A percentile compares a stretch with the other conserved stretches of the same genome.
Evolutionary conservation across 1,284 basidiomycete genomes (phyloP).

Genomic region (Cutaneotrichosporon spelunceum): DNA sequence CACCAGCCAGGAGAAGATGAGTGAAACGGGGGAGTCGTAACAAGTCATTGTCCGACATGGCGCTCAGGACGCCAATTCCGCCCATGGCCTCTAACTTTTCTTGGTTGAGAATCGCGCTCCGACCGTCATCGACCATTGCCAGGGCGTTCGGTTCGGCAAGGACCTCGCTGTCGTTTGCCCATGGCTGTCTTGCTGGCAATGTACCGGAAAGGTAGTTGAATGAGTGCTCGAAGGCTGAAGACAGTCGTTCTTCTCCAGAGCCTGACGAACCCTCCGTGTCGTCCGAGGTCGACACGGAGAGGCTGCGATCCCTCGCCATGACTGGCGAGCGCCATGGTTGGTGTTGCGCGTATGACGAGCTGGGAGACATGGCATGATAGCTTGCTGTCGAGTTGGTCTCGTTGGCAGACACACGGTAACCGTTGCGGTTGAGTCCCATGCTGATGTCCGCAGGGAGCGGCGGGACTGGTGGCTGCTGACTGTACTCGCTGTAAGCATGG

Average conservation of each 20-base stretch:
- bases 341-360: constrained; percentile 5
- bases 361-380: constrained; percentile 11
- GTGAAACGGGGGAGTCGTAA: constrained; percentile 66
- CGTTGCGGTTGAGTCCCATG: constrained; percentile 14
- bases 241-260: constrained; percentile 11
- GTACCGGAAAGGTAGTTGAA: constrained; percentile 21
- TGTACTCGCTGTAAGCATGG: constrained; percentile 36
- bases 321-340: constrained; percentile 22
- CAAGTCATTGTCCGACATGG: constrained; percentile 21
- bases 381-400: constrained; percentile 5
- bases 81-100: constrained; percentile 43
- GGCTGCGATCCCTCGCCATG: constrained; percentile 33
- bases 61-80: constrained; percentile 32
- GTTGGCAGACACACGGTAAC: constrained; percentile 2
- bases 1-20: constrained; percentile 76
- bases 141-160: constrained; percentile 37
- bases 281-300: constrained; percentile 36
- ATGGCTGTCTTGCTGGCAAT: constrained; percentile 24
- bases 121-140: constrained; percentile 45
- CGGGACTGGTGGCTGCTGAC: constrained; percentile 40
- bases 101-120: constrained; percentile 41
- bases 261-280: constrained; percentile 11
- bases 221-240: constrained; percentile 19
- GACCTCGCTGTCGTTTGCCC: constrained; percentile 16
- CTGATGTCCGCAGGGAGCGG: constrained; percentile 22